Evolutionary conservation across 805 yeast genomes (phyloP), one percentile per base, ranked within the genome.

Genomic region (Nakazawaea ambrosiae): DNA sequence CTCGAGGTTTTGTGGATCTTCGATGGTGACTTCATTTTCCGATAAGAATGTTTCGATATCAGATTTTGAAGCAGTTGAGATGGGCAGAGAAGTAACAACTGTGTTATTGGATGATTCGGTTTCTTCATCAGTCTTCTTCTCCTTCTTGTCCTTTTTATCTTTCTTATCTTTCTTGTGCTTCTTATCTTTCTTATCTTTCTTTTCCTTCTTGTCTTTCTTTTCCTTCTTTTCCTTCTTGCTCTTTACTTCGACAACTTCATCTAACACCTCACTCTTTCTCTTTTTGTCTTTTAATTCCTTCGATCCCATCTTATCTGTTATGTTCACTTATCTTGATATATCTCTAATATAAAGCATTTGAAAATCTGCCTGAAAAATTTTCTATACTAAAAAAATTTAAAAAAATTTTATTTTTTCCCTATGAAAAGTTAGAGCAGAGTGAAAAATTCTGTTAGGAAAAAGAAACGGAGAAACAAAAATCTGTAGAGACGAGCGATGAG

Each of bases 21-120:
- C 94, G 35, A 89, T 73, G 12, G 81, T 70, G 34, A 88, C 89
- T 47, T 83, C 90, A 57, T 89, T 85, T 20, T 71, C 76, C 37
- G 66, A 57, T 46, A 79, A 66, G 54, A 83, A 92, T 6, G 64
- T 59, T 33, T 75, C 79, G 40, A 83, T 62, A 7, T 78, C 86
- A 5, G 70, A 53, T 46, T 72, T 73, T 5, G 81, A 64, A 29
- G 67, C 53, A 15, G 55, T 45, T 12, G 68, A 45, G 35, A 70
- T 56, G 12, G 61, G 61, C 12, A 57, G 49, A 11, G 6, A 5
- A 17, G 20, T 15, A 14, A 8, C 6, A 5, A 8, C 7, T 14
- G 6, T 28, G 19, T 28, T 7, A n/a, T 5, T 8, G 14, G 5
- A 6, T 5, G 11, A 10, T 18, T 18, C 33, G 36, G 43, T 42